A percentile compares a stretch with the other conserved stretches of the same genome.
These are phyloP conservation scores for Aspergillus aculeatinus DNA, from an alignment of 2,329 filamentous ascomycete genomes.

Conservation along the genomic window DNA sequence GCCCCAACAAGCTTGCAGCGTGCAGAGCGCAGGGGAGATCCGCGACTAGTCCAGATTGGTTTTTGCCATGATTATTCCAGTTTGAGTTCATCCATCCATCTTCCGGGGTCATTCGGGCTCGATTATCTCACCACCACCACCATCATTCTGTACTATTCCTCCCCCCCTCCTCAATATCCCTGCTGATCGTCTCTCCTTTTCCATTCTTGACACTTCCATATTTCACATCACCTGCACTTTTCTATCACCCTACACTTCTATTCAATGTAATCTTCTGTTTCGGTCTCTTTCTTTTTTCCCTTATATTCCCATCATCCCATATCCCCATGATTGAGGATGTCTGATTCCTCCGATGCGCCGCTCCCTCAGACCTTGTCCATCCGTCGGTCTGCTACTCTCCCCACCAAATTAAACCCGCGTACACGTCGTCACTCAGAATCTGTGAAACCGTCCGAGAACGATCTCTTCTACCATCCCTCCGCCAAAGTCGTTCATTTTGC, in stretches of 20 bases:
- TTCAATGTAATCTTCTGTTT: conserved; percentile 18
- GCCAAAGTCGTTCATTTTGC: conserved; percentile 70
- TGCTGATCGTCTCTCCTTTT: conserved; percentile 12
- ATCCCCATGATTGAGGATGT: conserved; percentile 32
- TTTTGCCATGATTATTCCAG: not conserved
- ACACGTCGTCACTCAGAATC: conserved; percentile 30
- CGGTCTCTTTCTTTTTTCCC: conserved; percentile 1
- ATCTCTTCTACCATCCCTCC: conserved; percentile 69
- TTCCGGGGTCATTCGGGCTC: conserved; percentile 1
- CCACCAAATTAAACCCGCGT: conserved; percentile 33
- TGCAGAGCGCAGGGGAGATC: not conserved
- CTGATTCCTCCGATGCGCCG: conserved; percentile 31
- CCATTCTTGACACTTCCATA: not conserved
- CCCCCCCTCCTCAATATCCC: not conserved
- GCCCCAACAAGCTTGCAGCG: not conserved
- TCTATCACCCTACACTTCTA: conserved; percentile 2
- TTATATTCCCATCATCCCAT: conserved; percentile 4
- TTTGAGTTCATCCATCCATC: conserved; percentile 3
- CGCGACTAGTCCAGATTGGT: conserved; percentile 6
- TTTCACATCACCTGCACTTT: conserved; percentile 2
- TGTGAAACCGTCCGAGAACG: conserved; percentile 34
- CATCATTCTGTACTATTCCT: conserved; percentile 11
- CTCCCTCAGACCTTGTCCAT: conserved; percentile 28
- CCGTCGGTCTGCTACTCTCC: conserved; percentile 39
- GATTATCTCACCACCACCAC: conserved; percentile 10